Base-by-base conservation (phyloP, 2,329 filamentous ascomycete genomes). In the Tolypocladium tropicale region DNA sequence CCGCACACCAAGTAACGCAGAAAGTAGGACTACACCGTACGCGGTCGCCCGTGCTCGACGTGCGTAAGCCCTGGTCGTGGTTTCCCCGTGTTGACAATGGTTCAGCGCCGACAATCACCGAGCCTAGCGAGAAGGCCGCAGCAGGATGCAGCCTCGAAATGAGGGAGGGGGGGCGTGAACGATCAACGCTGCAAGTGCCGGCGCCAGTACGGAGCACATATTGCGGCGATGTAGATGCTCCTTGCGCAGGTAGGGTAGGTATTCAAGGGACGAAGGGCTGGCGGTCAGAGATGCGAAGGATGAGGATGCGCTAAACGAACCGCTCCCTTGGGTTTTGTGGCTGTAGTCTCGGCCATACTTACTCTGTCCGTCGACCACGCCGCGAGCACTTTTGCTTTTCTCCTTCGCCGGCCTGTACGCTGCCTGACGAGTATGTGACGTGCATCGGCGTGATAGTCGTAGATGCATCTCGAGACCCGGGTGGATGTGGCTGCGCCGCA, bases 251-350 rank as follows among this genome's bases (percentile, higher is more conserved):
- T n/a, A n/a, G n/a, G n/a, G n/a, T n/a, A n/a, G n/a, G n/a, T n/a
- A n/a, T n/a, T n/a, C n/a, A n/a, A n/a, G n/a, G n/a, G n/a, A n/a
- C n/a, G n/a, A n/a, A 34, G 4, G 33, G 30, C 30, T 11, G 10
- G 14, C 10, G 33, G 33, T 34, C 6, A 32, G 30, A 32, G n/a
- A n/a, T n/a, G n/a, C n/a, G n/a, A 12, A 10, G 37, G 37, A 7
- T n/a, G 39, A 43, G 41, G 21, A 4, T 11, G 41, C 12, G 21
- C 21, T n/a, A 23, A 43, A n/a, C n/a, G 39, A 25, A 53, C 52
- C 52, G 18, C 52, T 53, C 52, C 36, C 34, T 53, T 53, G 34
- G 46, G 53, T 57, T 55, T 57, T 25, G 34, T 39, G 52, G 34
- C 34, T 53, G 52, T n/a, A n/a, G n/a, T n/a, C n/a, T n/a, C n/a